Conservation (phyloP, 805 yeast species). For the Metschnikowia corniflorae region DNA sequence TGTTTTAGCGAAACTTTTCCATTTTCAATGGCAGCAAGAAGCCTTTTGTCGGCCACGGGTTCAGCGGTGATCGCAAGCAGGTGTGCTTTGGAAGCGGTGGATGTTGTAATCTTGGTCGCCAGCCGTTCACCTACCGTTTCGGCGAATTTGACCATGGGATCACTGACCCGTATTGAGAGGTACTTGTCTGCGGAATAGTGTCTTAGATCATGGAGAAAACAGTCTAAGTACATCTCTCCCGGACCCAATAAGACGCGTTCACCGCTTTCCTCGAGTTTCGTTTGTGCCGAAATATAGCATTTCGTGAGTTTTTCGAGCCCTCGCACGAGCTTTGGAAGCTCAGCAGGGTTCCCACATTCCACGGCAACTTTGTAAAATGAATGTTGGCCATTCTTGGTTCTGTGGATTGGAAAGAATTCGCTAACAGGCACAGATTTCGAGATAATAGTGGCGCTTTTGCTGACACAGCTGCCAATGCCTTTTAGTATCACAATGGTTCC, state of each 20-base stretch:
- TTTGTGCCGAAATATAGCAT: constrained; percentile 60
- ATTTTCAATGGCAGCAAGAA: constrained; percentile 54
- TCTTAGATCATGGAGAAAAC: constrained; percentile 74
- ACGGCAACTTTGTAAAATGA: constrained; percentile 79
- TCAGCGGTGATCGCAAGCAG: constrained; percentile 71
- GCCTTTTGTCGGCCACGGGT: constrained; percentile 51
- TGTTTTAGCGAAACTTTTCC: constrained; percentile 40
- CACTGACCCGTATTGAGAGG: constrained; percentile 76
- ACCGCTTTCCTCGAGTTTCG: constrained; percentile 85
- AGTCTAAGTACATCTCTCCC: constrained; percentile 87
- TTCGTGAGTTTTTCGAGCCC: constrained; percentile 62
- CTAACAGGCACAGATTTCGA: constrained; percentile 19
- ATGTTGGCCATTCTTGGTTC: constrained; percentile 42
- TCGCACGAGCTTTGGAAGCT: constrained; percentile 67
- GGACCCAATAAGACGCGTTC: constrained; percentile 77
- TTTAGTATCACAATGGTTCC: constrained; percentile 70
- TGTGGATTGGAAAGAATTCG: constrained; percentile 27
- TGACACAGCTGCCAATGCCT: constrained; percentile 56
- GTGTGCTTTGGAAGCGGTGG: constrained; percentile 51
- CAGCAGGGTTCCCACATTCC: constrained; percentile 77
- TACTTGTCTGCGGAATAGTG: constrained; percentile 27
- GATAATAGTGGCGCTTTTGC: constrained; percentile 59
- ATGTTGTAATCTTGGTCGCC: constrained; percentile 55
- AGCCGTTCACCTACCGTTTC: constrained; percentile 73
- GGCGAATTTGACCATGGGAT: constrained; percentile 73